Evolutionary conservation across 768 basidiomycete genomes (phyloP), one percentile per base, ranked within the genome.

Genomic region (Suillus lakei): DNA sequence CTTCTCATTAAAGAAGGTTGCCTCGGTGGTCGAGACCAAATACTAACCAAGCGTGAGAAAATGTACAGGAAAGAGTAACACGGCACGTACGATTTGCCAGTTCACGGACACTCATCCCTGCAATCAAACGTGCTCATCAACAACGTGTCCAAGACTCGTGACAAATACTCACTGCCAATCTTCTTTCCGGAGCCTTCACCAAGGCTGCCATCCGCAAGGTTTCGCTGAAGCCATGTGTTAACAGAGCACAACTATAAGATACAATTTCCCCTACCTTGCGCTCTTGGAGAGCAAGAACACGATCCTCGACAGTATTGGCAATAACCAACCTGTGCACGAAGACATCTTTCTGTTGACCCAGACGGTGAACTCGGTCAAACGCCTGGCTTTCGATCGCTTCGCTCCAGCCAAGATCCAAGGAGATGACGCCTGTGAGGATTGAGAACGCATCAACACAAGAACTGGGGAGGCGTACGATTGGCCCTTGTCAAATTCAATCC

Each of bases 281-380:
- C 48, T 85, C 82, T 68, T 91, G 90, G 66, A 92, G 76, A 0
- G 79, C 79, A 32, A 91, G 79, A 38, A 93, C 86, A n/a, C 91
- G 81, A 70, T 91, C 87, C 71, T 92, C 91, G 38, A 90, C 86
- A 0, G 87, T 88, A 66, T 87, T 79, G 2, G 76, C 72, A 44
- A 89, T 86, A 36, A 89, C 87, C 7, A 89, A 79, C 12, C 87
- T 83, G 46, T 86, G 78, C 15, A 89, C 84, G 26, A 77, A 67
- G 15, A 89, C 89, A 0, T 80, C 63, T 30, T 85, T 79, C 12
- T 67, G 76, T 70, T 90, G 89, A 6, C 88, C 88, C 6, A 88
- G 76, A 28, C 87, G 79, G 69, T 88, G 87, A 7, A 85, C 82
- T 38, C 68, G 82, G 68, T 88, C 87, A 68, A 85, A 88, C 1